Percentiles rank a stretch among this genome's conserved stretches.
phyloP scores from a whole-genome alignment of 495 filamentous ascomycete species.

The Penicillium lividum region DNA sequence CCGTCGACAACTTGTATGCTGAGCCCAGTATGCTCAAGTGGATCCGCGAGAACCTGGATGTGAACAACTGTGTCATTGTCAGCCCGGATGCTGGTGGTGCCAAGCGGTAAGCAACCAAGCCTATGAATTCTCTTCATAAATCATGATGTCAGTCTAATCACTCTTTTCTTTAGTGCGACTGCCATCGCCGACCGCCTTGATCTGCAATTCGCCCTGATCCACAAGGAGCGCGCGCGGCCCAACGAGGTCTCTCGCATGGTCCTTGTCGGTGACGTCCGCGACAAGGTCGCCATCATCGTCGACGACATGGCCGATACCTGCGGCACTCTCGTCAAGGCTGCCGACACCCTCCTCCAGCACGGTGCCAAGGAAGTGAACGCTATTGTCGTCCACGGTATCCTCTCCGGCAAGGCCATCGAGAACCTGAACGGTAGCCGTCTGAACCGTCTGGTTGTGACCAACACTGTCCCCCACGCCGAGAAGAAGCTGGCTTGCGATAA shows the following conservation, averaged over 20 bases:
- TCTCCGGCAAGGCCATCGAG: conserved; percentile 89
- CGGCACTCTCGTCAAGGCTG: conserved; percentile 90
- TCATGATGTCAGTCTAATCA: conserved; percentile 1
- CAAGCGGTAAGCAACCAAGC: conserved; percentile 66
- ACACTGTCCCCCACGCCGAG: conserved; percentile 91
- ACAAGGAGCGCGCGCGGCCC: conserved; percentile 94
- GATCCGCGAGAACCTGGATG: conserved; percentile 83
- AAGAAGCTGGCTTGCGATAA: conserved; percentile 70
- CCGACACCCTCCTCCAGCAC: conserved; percentile 86
- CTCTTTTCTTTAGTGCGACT: conserved; percentile 62
- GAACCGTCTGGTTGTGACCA: conserved; percentile 84
- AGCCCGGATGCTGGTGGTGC: conserved; percentile 96
- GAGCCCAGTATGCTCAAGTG: conserved; percentile 90
- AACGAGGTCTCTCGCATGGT: conserved; percentile 98
- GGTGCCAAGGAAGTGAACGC: conserved; percentile 86
- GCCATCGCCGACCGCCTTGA: conserved; percentile 93
- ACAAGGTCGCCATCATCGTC: conserved; percentile 72
- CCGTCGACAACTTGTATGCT: conserved; percentile 95
- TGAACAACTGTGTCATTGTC: conserved; percentile 88
- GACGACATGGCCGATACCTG: conserved; percentile 91
- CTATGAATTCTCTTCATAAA: not conserved
- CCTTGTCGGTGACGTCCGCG: conserved; percentile 63
- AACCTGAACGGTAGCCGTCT: conserved; percentile 80
- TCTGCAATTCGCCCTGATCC: conserved; percentile 95
- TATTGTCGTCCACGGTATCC: conserved; percentile 93